Percentiles rank a stretch among this genome's conserved stretches.
Evolutionary conservation across 2,329 filamentous ascomycete genomes (phyloP).

Genomic region (Dactylellina leptospora): DNA sequence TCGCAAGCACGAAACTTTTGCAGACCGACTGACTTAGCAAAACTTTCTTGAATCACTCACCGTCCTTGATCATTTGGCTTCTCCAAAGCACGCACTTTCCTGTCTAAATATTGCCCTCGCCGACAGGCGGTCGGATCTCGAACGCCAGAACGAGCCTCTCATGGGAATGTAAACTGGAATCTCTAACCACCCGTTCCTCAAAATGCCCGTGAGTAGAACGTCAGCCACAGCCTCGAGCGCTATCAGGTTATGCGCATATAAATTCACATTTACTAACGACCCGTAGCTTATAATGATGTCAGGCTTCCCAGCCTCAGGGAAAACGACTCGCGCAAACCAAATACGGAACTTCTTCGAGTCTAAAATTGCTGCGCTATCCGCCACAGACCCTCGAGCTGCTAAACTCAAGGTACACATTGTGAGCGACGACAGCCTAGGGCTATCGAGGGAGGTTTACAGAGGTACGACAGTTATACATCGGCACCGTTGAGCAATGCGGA

Average conservation of each 20-base stretch:
- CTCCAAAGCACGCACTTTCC: no score
- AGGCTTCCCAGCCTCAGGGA: constrained; percentile 74
- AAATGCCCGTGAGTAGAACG: constrained; percentile 50
- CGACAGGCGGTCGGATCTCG: no score
- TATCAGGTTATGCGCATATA: no score
- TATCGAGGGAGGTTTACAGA: constrained; percentile 54
- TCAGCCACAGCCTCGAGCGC: no score
- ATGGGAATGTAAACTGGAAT: no score
- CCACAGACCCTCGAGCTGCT: constrained; percentile 40
- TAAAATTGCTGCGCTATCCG: constrained; percentile 63
- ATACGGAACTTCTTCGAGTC: constrained; percentile 71
- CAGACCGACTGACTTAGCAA: no score
- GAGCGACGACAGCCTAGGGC: constrained; percentile 53
- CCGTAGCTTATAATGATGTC: constrained; percentile 72
- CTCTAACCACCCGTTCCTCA: constrained; percentile 1
- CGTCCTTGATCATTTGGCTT: no score
- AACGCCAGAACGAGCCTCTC: no score
- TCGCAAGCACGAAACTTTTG: no score
- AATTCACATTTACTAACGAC: no score
- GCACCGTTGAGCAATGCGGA: not conserved
- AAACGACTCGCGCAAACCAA: constrained; percentile 72
- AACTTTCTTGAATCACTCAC: no score
- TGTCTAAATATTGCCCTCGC: no score
- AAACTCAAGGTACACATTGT: constrained; percentile 55
- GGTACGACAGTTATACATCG: constrained; percentile 11